Base-by-base conservation (phyloP, 2,329 filamentous ascomycete species). In the Hymenoscyphus linearis region DNA sequence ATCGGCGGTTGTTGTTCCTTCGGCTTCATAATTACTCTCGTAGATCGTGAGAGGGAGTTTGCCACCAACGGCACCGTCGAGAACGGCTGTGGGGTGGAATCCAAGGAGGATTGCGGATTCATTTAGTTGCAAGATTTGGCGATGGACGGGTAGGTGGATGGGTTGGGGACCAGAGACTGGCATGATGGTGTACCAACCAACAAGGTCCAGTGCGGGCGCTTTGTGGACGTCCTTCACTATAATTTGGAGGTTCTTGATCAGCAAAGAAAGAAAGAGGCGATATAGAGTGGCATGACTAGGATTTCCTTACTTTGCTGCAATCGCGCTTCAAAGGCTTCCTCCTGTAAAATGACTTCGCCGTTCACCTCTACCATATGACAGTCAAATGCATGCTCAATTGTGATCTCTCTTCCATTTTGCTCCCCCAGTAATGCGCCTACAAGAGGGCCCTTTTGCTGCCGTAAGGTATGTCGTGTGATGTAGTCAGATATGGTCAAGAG, bases 401-500 rank as follows among this genome's bases (percentile, higher is more conserved):
- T 96, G 69, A 97, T 88, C 70, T 93, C 87, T 61, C 91, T 88
- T 22, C 93, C 93, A 79, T 91, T 90, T 69, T 97, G 93, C 72
- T 95, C 90, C 16, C 95, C 95, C 5, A 99, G 77, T n/a, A 99
- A 81, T 58, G 89, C 92, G 60, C 95, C 95, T 2, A 93, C 84
- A 18, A 97, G 83, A 16, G 92, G 91, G 0, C 90, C 90, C 18
- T 79, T 74, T 69, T 92, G 87, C 58, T 85, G 79, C 62, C 95
- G 86, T 60, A 96, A 82, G 1, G 88, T 90, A 75, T 96, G 93
- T 63, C 95, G 86, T 62, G 93, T 96, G 74, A 98, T 92, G 75
- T 96, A 96, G 76, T 99, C 95, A 68, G 93, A 96, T 70, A 99
- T 95, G 66, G 90, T 96, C 76, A 99, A 90, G 67, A 98, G 88